phyloP scores from a whole-genome alignment of 1,139 yeast species.

The Candida sojae region DNA sequence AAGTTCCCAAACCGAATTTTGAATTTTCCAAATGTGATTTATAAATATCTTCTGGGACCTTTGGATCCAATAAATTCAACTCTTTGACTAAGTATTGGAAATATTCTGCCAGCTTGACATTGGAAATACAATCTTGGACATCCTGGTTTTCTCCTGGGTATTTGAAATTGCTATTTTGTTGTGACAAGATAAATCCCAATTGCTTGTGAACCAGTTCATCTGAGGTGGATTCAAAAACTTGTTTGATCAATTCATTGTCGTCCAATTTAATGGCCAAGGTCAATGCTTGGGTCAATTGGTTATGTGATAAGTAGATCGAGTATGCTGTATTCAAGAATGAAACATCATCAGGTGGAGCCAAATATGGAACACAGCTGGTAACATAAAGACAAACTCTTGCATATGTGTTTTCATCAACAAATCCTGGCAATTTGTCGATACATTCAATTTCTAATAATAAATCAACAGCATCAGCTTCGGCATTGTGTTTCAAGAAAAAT shows the following conservation, averaged over 20 bases:
- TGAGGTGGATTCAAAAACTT: conserved; percentile 74
- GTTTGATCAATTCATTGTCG: conserved; percentile 71
- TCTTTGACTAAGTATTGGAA: conserved; percentile 82
- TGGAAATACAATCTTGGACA: conserved; percentile 85
- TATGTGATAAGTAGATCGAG: conserved; percentile 76
- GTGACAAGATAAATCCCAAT: conserved; percentile 85
- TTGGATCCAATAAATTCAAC: conserved; percentile 83
- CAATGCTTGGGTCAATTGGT: conserved; percentile 86
- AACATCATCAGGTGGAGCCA: conserved; percentile 93
- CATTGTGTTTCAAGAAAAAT: conserved; percentile 89
- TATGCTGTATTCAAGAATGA: conserved; percentile 90
- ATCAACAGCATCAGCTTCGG: conserved; percentile 98
- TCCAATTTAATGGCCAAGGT: conserved; percentile 88
- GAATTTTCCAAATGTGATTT: conserved; percentile 84
- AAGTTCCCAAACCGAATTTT: conserved; percentile 55
- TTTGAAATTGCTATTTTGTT: conserved; percentile 80
- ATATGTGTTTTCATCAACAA: conserved; percentile 82
- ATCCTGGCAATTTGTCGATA: conserved; percentile 78
- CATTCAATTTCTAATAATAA: conserved; percentile 84
- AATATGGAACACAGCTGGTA: conserved; percentile 92
- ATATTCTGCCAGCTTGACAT: conserved; percentile 75
- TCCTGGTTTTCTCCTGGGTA: conserved; percentile 66
- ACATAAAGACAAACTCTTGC: conserved; percentile 90
- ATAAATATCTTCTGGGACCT: conserved; percentile 93
- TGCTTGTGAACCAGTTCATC: conserved; percentile 83